phyloP scores from a whole-genome alignment of 345 rosid genomes.

The Limnanthes douglasii region DNA sequence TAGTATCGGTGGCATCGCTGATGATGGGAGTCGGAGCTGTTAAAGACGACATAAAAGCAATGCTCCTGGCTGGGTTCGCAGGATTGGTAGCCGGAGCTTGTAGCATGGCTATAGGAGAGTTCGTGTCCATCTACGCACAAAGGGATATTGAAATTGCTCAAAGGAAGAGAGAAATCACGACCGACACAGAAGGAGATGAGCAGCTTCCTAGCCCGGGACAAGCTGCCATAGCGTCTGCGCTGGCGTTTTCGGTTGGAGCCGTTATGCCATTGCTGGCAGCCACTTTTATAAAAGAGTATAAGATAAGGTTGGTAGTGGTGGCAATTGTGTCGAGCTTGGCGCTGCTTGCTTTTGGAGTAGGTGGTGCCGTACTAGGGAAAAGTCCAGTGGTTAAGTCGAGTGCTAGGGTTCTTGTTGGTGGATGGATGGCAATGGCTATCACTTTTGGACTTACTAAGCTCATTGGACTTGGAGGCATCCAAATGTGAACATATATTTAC shows the following conservation, averaged over 20 bases:
- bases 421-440: constrained; percentile 62
- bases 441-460: constrained; percentile 60
- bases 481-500: constrained; percentile 4
- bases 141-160: constrained; percentile 50
- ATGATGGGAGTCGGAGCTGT: constrained; percentile 82
- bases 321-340: constrained; percentile 32
- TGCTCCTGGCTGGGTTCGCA: constrained; percentile 58
- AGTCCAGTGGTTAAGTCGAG: constrained; percentile 30
- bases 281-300: constrained; percentile 33
- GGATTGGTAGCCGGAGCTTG: constrained; percentile 67
- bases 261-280: constrained; percentile 39
- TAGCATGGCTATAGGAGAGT: constrained; percentile 85
- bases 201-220: constrained; percentile 44
- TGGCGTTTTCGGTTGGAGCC: constrained; percentile 55
- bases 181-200: constrained; percentile 13
- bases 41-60: constrained; percentile 38
- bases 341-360: constrained; percentile 32
- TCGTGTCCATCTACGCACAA: constrained; percentile 67
- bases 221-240: constrained; percentile 59
- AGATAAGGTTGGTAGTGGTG: constrained; percentile 33
- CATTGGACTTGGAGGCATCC: constrained; percentile 21
- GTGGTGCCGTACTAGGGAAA: constrained; percentile 44
- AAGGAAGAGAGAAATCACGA: constrained; percentile 21
- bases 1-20: constrained; percentile 57
- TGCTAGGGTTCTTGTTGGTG: constrained; percentile 43